A percentile compares a stretch with the other conserved stretches of the same genome.
Conservation (phyloP, 768 basidiomycete genomes). For the Leccinum uliginosum region DNA sequence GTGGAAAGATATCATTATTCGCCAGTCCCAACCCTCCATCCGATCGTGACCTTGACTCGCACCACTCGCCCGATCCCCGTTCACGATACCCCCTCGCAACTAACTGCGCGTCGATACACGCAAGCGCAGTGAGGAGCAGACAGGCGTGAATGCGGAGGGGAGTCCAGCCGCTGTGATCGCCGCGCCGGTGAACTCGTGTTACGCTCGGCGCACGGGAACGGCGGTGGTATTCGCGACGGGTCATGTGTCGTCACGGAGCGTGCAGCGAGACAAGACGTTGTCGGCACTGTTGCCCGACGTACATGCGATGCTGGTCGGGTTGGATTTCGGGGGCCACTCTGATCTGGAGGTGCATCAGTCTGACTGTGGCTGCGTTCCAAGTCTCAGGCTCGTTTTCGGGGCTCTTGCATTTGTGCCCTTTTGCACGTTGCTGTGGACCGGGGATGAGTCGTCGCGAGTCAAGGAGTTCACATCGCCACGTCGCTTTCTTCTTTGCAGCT, state of each 20-base stretch:
- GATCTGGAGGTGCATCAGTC: conserved; percentile 39
- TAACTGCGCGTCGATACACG: no score
- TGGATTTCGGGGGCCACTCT: conserved; percentile 73
- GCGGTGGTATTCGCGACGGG: conserved; percentile 18
- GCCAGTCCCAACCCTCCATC: conserved; percentile 64
- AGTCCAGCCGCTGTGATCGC: conserved; percentile 74
- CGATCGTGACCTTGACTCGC: conserved; percentile 57
- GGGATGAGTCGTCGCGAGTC: not conserved
- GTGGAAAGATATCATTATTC: conserved; percentile 26
- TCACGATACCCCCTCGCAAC: no score
- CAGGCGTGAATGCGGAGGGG: conserved; percentile 52
- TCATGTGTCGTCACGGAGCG: conserved; percentile 31
- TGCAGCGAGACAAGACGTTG: conserved; percentile 31
- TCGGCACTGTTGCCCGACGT: conserved; percentile 59
- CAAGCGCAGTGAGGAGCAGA: conserved; percentile 33
- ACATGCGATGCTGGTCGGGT: conserved; percentile 63
- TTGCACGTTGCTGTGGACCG: conserved; percentile 26
- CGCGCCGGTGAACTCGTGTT: conserved; percentile 71
- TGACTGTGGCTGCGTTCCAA: conserved; percentile 23
- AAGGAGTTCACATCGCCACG: conserved; percentile 37
- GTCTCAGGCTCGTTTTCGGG: conserved; percentile 9
- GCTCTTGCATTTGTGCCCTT: conserved; percentile 18
- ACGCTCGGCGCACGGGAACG: conserved; percentile 31
- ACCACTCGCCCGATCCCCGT: conserved; percentile 56
- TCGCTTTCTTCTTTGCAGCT: conserved; percentile 71